Base-by-base conservation (phyloP, 371 early-diverging fungal genomes). In the Fennellomyces sp. region DNA sequence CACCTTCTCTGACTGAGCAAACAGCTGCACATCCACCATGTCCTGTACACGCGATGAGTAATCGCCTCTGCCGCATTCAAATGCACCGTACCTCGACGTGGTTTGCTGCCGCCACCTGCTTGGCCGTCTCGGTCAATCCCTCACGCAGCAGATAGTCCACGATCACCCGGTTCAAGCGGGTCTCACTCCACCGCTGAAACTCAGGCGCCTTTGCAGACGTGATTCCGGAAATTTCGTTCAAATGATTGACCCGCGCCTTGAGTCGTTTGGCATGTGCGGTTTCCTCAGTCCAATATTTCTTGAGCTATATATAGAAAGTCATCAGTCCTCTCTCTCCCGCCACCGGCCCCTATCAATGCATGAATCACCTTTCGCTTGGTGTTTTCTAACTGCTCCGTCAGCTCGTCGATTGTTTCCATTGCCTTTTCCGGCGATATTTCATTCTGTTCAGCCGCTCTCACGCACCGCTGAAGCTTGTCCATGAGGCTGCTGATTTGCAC, bases 111-210 rank as follows among this genome's bases (percentile, higher is more conserved):
- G 93, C 89, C 38, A 97, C 72, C 42, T 68, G 63, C 27, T 80
- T 72, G 2, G 97, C 97, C 6, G 97, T 88, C 6, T 86, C 76
- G 29, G 82, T 77, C 60, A 86, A 88, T 6, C 95, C 96, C 35
- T 89, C 85, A 56, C 98, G 84, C 36, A 97, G 80, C 84, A 97
- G 79, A 70, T 94, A 98, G 69, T 98, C 99, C 2, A 94, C 91
- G 55, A 97, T 73, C 28, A 97, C 80, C 19, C 97, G 84, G 69
- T 94, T 88, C 50, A 97, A 72, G 8, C 96, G 82, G 6, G 81
- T 81, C 52, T 91, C 84, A 53, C 88, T 87, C 97, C 97, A 98
- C 25, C 84, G 72, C 21, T 78, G 80, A 62, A 88, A 95, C 57
- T 80, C 91, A 0, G 84, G 86, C 27, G 85, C 69, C 47, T 88